phyloP scores from a whole-genome alignment of 2,329 filamentous ascomycete genomes.

The Ophiocordyceps camponoti-saundersi region DNA sequence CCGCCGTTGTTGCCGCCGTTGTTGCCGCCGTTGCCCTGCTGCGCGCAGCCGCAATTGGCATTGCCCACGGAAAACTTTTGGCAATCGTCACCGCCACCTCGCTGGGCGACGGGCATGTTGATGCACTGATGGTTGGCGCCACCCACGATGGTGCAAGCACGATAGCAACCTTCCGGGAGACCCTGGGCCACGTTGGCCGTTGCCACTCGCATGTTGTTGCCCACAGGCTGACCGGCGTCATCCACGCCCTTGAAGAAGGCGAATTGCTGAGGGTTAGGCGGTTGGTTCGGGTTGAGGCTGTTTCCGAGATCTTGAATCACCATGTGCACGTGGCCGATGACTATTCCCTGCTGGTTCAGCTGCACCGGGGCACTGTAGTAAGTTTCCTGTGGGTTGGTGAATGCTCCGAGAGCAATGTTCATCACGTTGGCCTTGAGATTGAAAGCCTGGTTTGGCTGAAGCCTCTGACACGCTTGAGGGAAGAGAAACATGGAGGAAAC shows the following conservation, averaged over 20 bases:
- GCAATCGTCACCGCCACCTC: conserved; percentile 50
- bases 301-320: conserved; percentile 38
- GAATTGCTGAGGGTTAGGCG: conserved; percentile 35
- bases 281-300: conserved; percentile 28
- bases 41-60: neutral
- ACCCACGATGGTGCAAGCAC: conserved; percentile 45
- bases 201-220: neutral
- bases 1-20: conserved; percentile 1
- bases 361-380: conserved; percentile 45
- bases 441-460: conserved; percentile 31
- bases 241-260: conserved; percentile 54
- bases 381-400: conserved; percentile 41
- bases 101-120: conserved; percentile 49
- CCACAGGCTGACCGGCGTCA: conserved; percentile 24
- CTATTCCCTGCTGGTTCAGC: conserved; percentile 26
- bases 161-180: conserved; percentile 45
- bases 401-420: conserved; percentile 39
- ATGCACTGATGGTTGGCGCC: conserved; percentile 52
- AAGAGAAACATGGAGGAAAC: conserved; percentile 36
- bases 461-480: conserved; percentile 32
- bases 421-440: conserved; percentile 31
- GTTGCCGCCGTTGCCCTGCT: neutral
- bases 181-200: conserved; percentile 26
- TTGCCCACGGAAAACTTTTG: conserved; percentile 37
- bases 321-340: conserved; percentile 44